Evolutionary conservation across 805 yeast genomes (phyloP).

Genomic region (Saccharomycopsis sp.): DNA sequence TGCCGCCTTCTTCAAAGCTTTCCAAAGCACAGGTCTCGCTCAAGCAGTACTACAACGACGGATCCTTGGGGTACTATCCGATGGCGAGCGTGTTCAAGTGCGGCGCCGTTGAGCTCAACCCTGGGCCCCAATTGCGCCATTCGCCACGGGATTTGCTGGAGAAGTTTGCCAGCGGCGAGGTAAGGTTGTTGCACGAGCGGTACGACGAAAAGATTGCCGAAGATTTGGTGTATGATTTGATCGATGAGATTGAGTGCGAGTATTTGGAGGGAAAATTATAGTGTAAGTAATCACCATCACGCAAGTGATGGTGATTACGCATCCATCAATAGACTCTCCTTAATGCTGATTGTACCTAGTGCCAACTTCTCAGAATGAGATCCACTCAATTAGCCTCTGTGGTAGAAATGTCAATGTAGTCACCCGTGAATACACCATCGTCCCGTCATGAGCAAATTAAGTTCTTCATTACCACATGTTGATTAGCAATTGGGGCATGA

Average conservation of each 20-base stretch:
- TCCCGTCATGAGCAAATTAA: too few species aligned
- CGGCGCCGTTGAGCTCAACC: constrained; percentile 64
- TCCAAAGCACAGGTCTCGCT: constrained; percentile 11
- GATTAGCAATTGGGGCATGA: too few species aligned
- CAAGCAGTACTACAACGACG: constrained; percentile 55
- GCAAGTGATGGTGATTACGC: too few species aligned
- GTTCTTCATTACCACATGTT: too few species aligned
- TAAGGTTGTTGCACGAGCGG: constrained; percentile 47
- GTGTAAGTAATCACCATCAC: too few species aligned
- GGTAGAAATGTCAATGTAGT: too few species aligned
- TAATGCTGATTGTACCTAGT: too few species aligned
- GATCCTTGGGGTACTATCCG: constrained; percentile 84
- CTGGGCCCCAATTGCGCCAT: constrained; percentile 54
- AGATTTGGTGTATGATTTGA: constrained; percentile 71
- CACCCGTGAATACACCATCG: too few species aligned
- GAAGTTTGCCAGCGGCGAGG: constrained; percentile 22
- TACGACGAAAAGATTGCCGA: constrained; percentile 68
- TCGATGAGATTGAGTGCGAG: constrained; percentile 78
- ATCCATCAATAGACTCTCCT: too few species aligned
- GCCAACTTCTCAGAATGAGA: too few species aligned
- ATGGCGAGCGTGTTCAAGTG: constrained; percentile 74
- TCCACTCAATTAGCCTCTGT: too few species aligned
- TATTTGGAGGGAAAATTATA: constrained; percentile 26
- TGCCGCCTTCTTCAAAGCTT: constrained; percentile 61
- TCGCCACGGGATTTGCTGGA: constrained; percentile 32